Percentiles rank a stretch among this genome's conserved stretches.
phyloP scores from a whole-genome alignment of 2,329 filamentous ascomycete genomes.

The Xenoacremonium recifei region DNA sequence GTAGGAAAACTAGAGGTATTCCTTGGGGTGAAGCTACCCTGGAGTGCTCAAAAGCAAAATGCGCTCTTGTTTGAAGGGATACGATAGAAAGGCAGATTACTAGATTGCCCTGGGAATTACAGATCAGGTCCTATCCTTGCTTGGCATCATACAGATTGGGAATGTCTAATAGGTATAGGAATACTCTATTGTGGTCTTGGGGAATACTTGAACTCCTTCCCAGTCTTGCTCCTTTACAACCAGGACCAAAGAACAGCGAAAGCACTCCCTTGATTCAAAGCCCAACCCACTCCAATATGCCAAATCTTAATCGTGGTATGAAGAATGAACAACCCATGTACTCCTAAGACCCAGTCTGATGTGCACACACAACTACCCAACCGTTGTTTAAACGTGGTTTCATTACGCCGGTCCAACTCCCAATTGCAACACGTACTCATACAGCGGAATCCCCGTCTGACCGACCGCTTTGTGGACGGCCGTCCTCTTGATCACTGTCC shows the following conservation, averaged over 20 bases:
- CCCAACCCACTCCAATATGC: too few relatives aligned
- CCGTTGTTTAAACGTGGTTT: conserved; percentile 10
- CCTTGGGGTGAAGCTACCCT: too few relatives aligned
- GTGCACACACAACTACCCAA: conserved; percentile 10
- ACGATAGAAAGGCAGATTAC: too few relatives aligned
- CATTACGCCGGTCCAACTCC: conserved; percentile 14
- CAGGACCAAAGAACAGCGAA: background rate
- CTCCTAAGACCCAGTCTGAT: conserved; percentile 4
- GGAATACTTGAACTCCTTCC: too few relatives aligned
- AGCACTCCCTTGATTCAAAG: background rate
- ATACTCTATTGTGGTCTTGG: too few relatives aligned
- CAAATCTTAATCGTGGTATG: background rate
- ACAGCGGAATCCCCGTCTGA: conserved; percentile 32
- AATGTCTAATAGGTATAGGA: too few relatives aligned
- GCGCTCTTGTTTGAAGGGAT: too few relatives aligned
- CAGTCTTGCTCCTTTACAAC: background rate
- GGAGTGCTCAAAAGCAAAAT: too few relatives aligned
- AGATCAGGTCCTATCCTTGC: too few relatives aligned
- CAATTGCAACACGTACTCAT: conserved; percentile 25
- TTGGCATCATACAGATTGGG: too few relatives aligned
- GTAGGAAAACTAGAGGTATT: too few relatives aligned
- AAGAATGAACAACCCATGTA: conserved; percentile 4
- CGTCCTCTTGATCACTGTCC: conserved; percentile 15
- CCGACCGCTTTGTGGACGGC: conserved; percentile 2
- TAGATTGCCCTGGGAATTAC: too few relatives aligned